Conservation (phyloP, 75 land plant species). For the Cunninghamia lanceolata region DNA sequence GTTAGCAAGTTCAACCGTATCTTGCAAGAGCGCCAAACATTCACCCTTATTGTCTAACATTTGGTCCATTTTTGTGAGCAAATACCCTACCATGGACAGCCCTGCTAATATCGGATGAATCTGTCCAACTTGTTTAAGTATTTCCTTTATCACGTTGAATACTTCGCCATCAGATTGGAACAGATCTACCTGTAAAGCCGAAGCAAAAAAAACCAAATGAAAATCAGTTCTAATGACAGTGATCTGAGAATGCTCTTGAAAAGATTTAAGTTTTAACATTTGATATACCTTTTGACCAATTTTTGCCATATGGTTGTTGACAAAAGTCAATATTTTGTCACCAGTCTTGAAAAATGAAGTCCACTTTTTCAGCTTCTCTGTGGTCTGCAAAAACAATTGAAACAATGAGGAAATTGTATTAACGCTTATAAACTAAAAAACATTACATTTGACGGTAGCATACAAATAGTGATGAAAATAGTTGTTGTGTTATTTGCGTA, state of each 20-base stretch:
- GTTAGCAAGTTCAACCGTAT: neutral
- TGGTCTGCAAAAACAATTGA: too few species aligned
- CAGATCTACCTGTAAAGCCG: neutral
- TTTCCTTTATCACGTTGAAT: too few species aligned
- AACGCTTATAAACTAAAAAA: too few species aligned
- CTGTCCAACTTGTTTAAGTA: neutral
- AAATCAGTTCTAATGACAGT: too few species aligned
- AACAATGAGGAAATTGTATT: too few species aligned
- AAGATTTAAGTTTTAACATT: neutral
- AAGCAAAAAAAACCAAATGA: neutral
- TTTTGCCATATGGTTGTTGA: neutral
- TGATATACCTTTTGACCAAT: neutral
- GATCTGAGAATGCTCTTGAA: neutral
- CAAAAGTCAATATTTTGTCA: too few species aligned
- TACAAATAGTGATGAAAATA: too few species aligned
- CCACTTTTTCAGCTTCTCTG: too few species aligned
- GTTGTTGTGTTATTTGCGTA: too few species aligned
- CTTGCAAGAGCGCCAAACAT: neutral
- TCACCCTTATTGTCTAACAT: neutral
- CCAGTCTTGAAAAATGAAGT: too few species aligned
- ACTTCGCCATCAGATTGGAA: neutral
- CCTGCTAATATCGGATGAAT: neutral
- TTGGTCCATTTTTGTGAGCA: neutral
- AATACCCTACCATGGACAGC: neutral
- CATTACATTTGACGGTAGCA: too few species aligned